Base-by-base conservation (phyloP, 2,329 filamentous ascomycete species). In the Apiospora saccharicola region DNA sequence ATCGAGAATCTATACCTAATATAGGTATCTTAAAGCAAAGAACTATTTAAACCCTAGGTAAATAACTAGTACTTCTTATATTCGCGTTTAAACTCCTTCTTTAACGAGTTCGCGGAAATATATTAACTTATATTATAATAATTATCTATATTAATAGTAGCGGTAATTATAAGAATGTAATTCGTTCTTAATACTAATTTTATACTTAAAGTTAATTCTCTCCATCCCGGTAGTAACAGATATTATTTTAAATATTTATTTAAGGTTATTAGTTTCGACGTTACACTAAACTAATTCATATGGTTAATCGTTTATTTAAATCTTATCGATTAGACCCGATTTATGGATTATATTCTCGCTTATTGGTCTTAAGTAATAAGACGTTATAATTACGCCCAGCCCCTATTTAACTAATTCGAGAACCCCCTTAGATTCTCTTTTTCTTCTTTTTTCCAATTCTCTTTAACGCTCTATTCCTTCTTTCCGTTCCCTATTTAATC, bases 1-100 rank as follows among this genome's bases (percentile, higher is more conserved):
- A 46, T 46, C 44, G 44, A 46, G 44, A 46, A 76, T 80, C 44
- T 46, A 46, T 46, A 13, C 10, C 44, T 13, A 46, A 13, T 46
- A 13, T 4, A 13, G 44, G 13, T 46, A 46, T 46, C 44, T 46
- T 46, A 46, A 13, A 46, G 44, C 44, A 46, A 13, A 46, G 44
- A 46, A 46, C 44, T 13, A 46, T 46, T 46, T 13, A 46, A 46
- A 46, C 44, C 44, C 44, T 46, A 13, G 44, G 44, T 16, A 13
- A 46, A 16, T 13, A 46, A 13, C 44, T 46, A 13, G 44, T 46
- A 2, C 44, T 46, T 46, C 44, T 47, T 47, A 4, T 47, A 5
- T 7, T 37, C 34, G 34, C 44, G 44, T 47, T 22, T 47, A 5
- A 13, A 46, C 44, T 46, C 44, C n/a, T n/a, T n/a, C 44, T 46